Base-by-base conservation (phyloP, 2,329 filamentous ascomycete species). In the Aspergillus sergii region DNA sequence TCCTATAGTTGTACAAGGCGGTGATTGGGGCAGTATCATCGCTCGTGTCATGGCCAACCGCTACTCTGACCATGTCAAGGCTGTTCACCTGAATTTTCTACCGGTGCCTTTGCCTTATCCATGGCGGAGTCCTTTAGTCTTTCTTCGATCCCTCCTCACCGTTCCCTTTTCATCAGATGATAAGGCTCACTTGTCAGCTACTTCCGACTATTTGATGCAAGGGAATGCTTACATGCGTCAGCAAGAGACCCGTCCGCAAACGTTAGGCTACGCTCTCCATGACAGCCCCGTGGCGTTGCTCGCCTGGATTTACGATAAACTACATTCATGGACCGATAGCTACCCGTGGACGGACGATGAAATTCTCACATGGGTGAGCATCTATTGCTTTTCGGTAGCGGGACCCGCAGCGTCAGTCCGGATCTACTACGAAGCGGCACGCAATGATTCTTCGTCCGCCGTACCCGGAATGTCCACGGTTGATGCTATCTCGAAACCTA, bases 251-350 rank as follows among this genome's bases (percentile, higher is more conserved):
- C 89, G 89, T 62, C 91, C 92, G 0, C 87, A 92, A 58, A 94
- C 91, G 0, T 72, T 94, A 0, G 89, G 88, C 0, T 92, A 91
- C 70, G 87, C 82, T 0, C 81, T 94, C 3, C 82, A 86, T 0
- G 91, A 93, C 72, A 89, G 85, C 8, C 92, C 91, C 0, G 85
- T 91, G 0, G 90, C 85, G 0, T 78, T 93, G 3, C 80, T 94
- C 1, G 86, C 90, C 0, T 95, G 92, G 92, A 88, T 94, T 39
- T 91, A 91, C 68, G 92, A 94, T 77, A 94, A 94, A 73, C 78
- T 94, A 43, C 86, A 89, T 68, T 88, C 91, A 69, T 94, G 91
- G 91, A 88, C 88, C 0, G 91, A 94, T 69, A 70, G 69, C 1
- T 93, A 93, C 71, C 79, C 85, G 0, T 94, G 91, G 91, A 89